Evolutionary conservation across 768 basidiomycete genomes (phyloP).

Genomic region (Serpula lacrymans): DNA sequence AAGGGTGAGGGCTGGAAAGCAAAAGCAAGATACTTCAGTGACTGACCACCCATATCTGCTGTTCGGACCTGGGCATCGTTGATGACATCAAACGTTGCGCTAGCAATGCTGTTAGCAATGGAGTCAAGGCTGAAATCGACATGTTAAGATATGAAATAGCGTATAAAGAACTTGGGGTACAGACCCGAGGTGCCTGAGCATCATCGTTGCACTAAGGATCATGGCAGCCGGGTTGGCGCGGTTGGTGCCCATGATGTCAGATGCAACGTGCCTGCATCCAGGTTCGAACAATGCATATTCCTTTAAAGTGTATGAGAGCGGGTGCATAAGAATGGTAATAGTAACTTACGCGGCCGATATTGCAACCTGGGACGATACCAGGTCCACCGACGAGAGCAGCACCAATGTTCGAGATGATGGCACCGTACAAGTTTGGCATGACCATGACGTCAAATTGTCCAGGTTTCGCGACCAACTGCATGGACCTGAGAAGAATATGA

Average conservation of each 20-base stretch:
- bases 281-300: conserved; percentile 99
- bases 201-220: conserved; percentile 96
- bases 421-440: conserved; percentile 96
- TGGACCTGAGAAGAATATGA: conserved; percentile 60
- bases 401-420: conserved; percentile 97
- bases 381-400: conserved; percentile 98
- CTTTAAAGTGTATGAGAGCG: conserved; percentile 29
- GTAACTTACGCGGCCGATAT: conserved; percentile 79
- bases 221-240: conserved; percentile 97
- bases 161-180: conserved; percentile 27
- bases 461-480: conserved; percentile 97
- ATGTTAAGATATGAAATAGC: conserved; percentile 11
- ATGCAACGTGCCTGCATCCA: conserved; percentile 93
- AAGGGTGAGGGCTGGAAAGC: conserved; percentile 6
- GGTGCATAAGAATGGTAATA: conserved; percentile 10
- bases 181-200: conserved; percentile 94
- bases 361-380: conserved; percentile 96
- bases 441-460: conserved; percentile 99
- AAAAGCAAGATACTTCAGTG: conserved; percentile 1
- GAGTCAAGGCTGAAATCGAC: conserved; percentile 68
- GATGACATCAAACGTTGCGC: conserved; percentile 90
- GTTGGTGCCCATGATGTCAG: conserved; percentile 95
- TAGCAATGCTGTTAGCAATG: conserved; percentile 91
- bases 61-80: conserved; percentile 86
- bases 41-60: conserved; percentile 91